Evolutionary conservation across 179 eudicot genomes (phyloP).

Genomic region (Patellifolia procumbens): DNA sequence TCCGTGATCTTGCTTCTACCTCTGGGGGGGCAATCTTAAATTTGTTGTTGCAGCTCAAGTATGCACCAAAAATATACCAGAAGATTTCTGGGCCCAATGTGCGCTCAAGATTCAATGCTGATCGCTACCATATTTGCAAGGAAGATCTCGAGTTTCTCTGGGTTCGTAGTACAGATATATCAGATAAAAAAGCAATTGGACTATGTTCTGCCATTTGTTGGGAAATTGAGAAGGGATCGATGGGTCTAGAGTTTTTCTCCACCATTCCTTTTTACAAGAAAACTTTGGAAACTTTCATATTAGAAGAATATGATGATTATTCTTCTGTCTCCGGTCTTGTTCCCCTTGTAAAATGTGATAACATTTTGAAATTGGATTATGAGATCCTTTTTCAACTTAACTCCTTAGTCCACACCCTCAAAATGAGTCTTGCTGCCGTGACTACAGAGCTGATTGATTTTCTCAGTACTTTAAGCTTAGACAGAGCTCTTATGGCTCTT

Average conservation of each 20-base stretch:
- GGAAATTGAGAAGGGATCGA: slow-evolving; percentile 53
- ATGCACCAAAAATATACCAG: slow-evolving; percentile 75
- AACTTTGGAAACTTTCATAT: slow-evolving; percentile 40
- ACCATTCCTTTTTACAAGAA: slow-evolving; percentile 49
- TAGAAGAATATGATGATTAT: slow-evolving; percentile 52
- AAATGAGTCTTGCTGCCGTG: slow-evolving; percentile 66
- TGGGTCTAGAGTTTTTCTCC: slow-evolving; percentile 42
- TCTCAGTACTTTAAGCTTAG: slow-evolving; percentile 47
- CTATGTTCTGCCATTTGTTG: slow-evolving; percentile 72
- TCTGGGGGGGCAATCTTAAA: not conserved
- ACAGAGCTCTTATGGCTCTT: slow-evolving; percentile 48
- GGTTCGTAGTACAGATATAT: slow-evolving; percentile 89
- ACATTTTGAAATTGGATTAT: slow-evolving; percentile 47
- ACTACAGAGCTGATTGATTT: slow-evolving; percentile 57
- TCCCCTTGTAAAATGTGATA: slow-evolving; percentile 58
- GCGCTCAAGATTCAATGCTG: slow-evolving; percentile 52
- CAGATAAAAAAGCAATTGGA: slow-evolving; percentile 64
- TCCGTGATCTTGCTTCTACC: not conserved
- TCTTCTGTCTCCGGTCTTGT: slow-evolving; percentile 55
- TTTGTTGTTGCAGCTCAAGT: slow-evolving; percentile 60
- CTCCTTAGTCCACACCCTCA: slow-evolving; percentile 79
- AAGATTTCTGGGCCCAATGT: slow-evolving; percentile 66
- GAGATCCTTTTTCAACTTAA: slow-evolving; percentile 85
- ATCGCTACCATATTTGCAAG: slow-evolving; percentile 81
- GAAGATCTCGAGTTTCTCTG: slow-evolving; percentile 75